Base-by-base conservation (phyloP, 371 early-diverging fungal genomes). In the Zopfochytrium polystomum region DNA sequence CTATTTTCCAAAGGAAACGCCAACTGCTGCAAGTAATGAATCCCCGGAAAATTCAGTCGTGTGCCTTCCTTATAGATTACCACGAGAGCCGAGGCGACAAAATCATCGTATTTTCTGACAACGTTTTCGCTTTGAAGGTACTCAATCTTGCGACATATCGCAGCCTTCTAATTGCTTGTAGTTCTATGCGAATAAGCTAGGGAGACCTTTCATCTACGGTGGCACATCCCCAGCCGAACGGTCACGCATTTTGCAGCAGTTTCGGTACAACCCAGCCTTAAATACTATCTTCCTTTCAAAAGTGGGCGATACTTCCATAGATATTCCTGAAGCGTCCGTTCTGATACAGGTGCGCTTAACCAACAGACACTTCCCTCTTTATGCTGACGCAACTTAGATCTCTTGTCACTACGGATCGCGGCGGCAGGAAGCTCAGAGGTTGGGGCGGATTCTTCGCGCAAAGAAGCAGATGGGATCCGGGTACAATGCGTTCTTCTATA, bases 241-340 rank as follows among this genome's bases (percentile, higher is more conserved):
- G 55, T 87, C 97, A 82, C 85, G 90, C 26, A 94, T 99, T 63
- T 78, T 99, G 48, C 87, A 92, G 63, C 90, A 96, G 73, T 99
- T 99, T 71, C 92, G 92, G 73, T 86, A 91, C 70, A 95, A 98
- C 73, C 93, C 98, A 4, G 74, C 80, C 26, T 78, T 95, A 61
- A 96, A 91, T 74, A 98, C 99, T 2, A 92, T 99, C 47, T 99
- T 99, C 70, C 74, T 99, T 29, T 95, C 95, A 58, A 99, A 99
- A 77, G 96, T 96, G 49, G 99, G 99, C 70, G 99, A 99, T 75
- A 99, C 99, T 3, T 96, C 97, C 44, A 93, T 99, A 31, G 99
- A 99, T 82, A 74, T 99, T 42, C 99, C 99, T 18, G 99, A 99
- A 71, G 99, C 99, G 0, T 98, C 97, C 0, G 97, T 98, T 65